Evolutionary conservation across 768 basidiomycete species (phyloP), one percentile per base, ranked within the genome.

Genomic region (Russula griseocarnosa): DNA sequence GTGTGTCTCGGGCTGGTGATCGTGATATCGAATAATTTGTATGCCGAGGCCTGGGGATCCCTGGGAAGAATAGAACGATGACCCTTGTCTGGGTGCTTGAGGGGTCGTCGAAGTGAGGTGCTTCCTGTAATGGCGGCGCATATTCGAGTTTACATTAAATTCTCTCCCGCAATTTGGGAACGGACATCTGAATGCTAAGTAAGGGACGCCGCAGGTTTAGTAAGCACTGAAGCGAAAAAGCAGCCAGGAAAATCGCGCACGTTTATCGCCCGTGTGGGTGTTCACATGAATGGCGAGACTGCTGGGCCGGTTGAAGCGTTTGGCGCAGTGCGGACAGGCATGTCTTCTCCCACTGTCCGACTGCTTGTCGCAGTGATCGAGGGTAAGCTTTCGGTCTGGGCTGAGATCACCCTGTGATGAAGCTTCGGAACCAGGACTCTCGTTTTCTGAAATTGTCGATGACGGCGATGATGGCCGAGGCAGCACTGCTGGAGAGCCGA

Each of bases 111-210:
- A 51, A 26, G 66, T 64, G 51, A 70, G 68, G 65, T 91, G 88
- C 72, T 88, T 90, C 51, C 88, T 79, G 71, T 84, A 86, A 69
- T 92, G 90, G 6, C 90, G 78, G 34, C 90, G 81, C 90, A 91
- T 92, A 72, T 92, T 92, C 0, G 87, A 89, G 71, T 90, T 89
- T 53, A 90, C 90, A 67, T 90, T 91, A 75, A 92, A 92, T 63
- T 86, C 83, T 38, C 87, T 81, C 44, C 86, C 86, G 71, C 89
- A 91, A 49, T 84, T 81, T 7, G 85, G 86, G 78, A 78, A 87
- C 5, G 87, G 86, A 69, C 90, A 92, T 47, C 82, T 79, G 75
- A 87, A 90, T 22, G 88, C 90, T 88, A 71, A 11, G 49, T 44
- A 66, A 67, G 66, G 44, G 66, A 67, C 64, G 70, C 63, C 22